Evolutionary conservation across 2,329 filamentous ascomycete species (phyloP).

Genomic region (Xenoacremonium recifei): DNA sequence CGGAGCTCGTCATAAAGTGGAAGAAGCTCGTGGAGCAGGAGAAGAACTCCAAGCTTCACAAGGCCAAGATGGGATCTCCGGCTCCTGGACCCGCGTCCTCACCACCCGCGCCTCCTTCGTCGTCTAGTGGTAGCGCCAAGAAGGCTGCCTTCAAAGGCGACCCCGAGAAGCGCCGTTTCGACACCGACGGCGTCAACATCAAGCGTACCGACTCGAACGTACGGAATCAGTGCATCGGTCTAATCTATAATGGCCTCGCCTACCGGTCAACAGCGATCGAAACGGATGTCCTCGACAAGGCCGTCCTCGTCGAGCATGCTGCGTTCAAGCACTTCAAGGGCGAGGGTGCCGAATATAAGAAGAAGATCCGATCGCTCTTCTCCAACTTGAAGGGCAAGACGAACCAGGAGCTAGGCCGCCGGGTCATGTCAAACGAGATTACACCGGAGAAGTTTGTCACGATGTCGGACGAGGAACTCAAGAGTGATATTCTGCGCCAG

Average conservation of each 20-base stretch:
- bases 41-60: slow-evolving; percentile 49
- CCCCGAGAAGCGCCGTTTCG: slow-evolving; percentile 77
- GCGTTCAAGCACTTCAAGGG: slow-evolving; percentile 69
- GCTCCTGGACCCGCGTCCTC: slow-evolving; percentile 52
- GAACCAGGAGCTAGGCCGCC: slow-evolving; percentile 73
- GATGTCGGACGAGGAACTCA: slow-evolving; percentile 90
- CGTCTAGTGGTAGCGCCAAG: slow-evolving; percentile 35
- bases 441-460: slow-evolving; percentile 70
- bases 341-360: slow-evolving; percentile 73
- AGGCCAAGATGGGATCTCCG: slow-evolving; percentile 40
- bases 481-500: slow-evolving; percentile 76
- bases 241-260: slow-evolving; percentile 89
- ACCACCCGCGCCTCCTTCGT: slow-evolving; percentile 36
- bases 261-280: slow-evolving; percentile 69
- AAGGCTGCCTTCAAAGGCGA: slow-evolving; percentile 57
- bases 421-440: slow-evolving; percentile 75
- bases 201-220: slow-evolving; percentile 70
- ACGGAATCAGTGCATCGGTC: slow-evolving; percentile 82
- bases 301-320: slow-evolving; percentile 80
- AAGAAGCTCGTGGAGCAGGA: slow-evolving; percentile 71
- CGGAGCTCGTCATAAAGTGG: slow-evolving; percentile 86
- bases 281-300: slow-evolving; percentile 68
- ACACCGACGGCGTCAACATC: slow-evolving; percentile 76
- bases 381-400: slow-evolving; percentile 92
- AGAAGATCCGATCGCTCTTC: slow-evolving; percentile 89